Base-by-base conservation (phyloP, 1,139 yeast genomes). In the Pichia sp. region DNA sequence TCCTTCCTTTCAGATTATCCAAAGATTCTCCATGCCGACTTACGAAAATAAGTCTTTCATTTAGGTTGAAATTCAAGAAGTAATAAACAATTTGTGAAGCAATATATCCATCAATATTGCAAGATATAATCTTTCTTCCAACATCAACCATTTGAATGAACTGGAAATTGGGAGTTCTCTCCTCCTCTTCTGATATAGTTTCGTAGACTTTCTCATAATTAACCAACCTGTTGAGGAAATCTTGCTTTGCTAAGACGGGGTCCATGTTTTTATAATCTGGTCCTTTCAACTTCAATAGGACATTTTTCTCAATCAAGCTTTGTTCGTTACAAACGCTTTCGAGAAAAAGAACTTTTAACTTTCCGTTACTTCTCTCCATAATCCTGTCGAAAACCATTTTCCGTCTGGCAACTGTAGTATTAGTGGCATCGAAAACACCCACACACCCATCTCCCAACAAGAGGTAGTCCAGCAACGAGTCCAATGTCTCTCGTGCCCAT, bases 401-500 rank as follows among this genome's bases (percentile, higher is more conserved):
- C 59, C 98, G 76, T 59, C 98, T 78, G 11, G 75, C 76, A 56
- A 81, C 82, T 1, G 97, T 93, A 2, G 97, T 87, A 69, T 93
- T 93, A 4, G 96, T 90, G 1, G 98, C 98, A 71, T 93, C 99
- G 65, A 93, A 85, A 15, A 93, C 90, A 1, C 97, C 99, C 11
- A 92, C 97, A 4, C 92, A 85, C 2, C 98, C 98, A 36, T 84
- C 81, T 0, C 92, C 96, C 31, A 80, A 78, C 53, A 90, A 70
- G 5, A 93, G 80, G 69, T 88, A 92, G 64, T 90, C 95, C 43
- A 93, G 75, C 58, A 93, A 72, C 65, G 87, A 88, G 58, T 90
- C 95, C 56, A 93, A 74, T 0, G 98, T 93, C 61, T 92, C 97
- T 84, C 87, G 85, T 0, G 99, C 99, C 97, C 98, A 92, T 68